Evolutionary conservation across 208 protist species (phyloP).

Genomic region (Acanthamoeba divionensis): DNA sequence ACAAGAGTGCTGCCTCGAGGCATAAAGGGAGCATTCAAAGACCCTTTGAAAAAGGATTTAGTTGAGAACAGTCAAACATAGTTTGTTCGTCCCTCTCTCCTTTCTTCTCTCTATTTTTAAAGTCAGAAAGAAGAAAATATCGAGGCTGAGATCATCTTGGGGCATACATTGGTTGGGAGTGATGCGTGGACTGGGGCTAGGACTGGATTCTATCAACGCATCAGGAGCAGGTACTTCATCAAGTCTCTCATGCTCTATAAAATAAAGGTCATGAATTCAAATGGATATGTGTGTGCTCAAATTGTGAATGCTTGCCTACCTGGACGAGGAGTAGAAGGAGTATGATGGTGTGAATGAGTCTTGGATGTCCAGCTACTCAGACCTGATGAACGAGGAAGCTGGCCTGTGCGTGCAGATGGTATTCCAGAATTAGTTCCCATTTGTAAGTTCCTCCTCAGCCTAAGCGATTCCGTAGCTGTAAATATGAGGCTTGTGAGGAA

Average conservation of each 20-base stretch:
- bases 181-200: background rate
- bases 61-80: background rate
- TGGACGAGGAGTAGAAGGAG: too few relatives aligned
- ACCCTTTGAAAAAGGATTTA: background rate
- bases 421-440: too few relatives aligned
- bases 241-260: background rate
- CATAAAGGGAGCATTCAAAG: background rate
- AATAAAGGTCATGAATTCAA: background rate
- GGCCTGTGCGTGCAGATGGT: too few relatives aligned
- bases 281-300: too few relatives aligned
- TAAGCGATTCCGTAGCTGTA: too few relatives aligned
- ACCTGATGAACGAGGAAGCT: too few relatives aligned
- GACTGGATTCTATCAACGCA: slow-evolving; percentile 42
- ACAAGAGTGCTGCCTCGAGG: background rate
- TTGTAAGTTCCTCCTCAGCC: too few relatives aligned
- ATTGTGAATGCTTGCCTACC: too few relatives aligned
- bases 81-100: background rate
- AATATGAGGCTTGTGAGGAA: too few relatives aligned
- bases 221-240: slow-evolving; percentile 7
- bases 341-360: too few relatives aligned
- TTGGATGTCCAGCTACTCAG: too few relatives aligned
- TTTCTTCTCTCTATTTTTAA: background rate
- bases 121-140: background rate
- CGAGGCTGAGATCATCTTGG: background rate
- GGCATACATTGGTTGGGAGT: slow-evolving; percentile 8